These are phyloP conservation scores for Penicillium sp. DNA, from an alignment of 2,329 filamentous ascomycete genomes.

Conservation along the genomic window DNA sequence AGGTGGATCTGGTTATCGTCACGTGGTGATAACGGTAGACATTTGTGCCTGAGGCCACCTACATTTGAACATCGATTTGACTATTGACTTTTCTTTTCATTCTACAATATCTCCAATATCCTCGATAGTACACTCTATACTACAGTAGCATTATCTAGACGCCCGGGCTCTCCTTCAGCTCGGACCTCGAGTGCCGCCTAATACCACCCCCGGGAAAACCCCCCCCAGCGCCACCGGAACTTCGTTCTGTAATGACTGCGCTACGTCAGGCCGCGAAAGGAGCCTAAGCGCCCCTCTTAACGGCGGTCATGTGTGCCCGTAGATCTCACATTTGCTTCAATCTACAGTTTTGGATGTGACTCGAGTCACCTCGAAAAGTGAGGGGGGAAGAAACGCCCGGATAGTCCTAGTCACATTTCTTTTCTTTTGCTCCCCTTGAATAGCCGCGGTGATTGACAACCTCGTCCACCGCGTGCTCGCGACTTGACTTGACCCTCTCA, in stretches of 20 bases:
- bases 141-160: not conserved
- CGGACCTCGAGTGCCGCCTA: not conserved
- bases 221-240: not conserved
- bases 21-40: constrained; percentile 38
- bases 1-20: constrained; percentile 39
- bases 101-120: not conserved
- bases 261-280: constrained; percentile 14
- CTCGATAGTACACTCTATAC: not conserved
- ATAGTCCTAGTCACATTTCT: not conserved
- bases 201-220: not conserved
- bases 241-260: not conserved
- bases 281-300: constrained; percentile 23
- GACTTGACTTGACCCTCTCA: not conserved
- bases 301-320: constrained; percentile 23
- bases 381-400: not conserved
- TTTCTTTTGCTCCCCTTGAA: not conserved
- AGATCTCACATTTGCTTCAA: constrained; percentile 7
- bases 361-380: not conserved
- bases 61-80: not conserved
- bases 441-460: not conserved
- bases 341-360: not conserved
- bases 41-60: not conserved
- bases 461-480: not conserved
- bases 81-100: not conserved
- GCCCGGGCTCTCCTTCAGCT: not conserved